These are phyloP conservation scores for Aureobasidium sp. DNA, from an alignment of 2,329 filamentous ascomycete genomes.

Conservation along the genomic window DNA sequence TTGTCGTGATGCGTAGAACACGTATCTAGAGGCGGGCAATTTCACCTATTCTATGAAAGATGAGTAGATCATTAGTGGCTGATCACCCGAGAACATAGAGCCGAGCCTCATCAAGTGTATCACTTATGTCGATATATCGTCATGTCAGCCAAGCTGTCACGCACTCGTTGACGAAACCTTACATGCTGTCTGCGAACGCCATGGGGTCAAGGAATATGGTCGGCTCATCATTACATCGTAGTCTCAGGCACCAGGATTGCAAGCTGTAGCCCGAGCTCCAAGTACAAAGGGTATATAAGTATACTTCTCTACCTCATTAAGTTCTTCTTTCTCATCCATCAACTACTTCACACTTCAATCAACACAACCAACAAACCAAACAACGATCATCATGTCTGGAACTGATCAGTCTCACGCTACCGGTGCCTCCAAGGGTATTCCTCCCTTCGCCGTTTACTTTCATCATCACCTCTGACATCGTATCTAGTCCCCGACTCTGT, in stretches of 20 bases:
- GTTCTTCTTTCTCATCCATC: not conserved
- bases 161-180: not conserved
- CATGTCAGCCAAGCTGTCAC: not conserved
- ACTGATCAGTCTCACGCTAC: conserved; percentile 10
- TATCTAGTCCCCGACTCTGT: not conserved
- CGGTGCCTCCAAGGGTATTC: conserved; percentile 9
- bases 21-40: not conserved
- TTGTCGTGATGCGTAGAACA: not conserved
- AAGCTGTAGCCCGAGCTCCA: not conserved
- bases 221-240: conserved; percentile 5
- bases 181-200: not conserved
- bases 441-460: not conserved
- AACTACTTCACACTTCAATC: not conserved
- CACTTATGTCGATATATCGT: not conserved
- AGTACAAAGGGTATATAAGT: conserved; percentile 5
- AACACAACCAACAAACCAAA: not conserved
- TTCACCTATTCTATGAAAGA: not conserved
- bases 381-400: conserved; percentile 11
- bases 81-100: not conserved
- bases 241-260: not conserved
- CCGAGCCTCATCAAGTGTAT: not conserved
- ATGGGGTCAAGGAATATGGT: not conserved
- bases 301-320: not conserved
- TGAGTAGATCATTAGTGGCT: not conserved
- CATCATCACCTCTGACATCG: not conserved